phyloP scores from a whole-genome alignment of 2,329 filamentous ascomycete genomes.

The Coniochaeta hoffmannii region DNA sequence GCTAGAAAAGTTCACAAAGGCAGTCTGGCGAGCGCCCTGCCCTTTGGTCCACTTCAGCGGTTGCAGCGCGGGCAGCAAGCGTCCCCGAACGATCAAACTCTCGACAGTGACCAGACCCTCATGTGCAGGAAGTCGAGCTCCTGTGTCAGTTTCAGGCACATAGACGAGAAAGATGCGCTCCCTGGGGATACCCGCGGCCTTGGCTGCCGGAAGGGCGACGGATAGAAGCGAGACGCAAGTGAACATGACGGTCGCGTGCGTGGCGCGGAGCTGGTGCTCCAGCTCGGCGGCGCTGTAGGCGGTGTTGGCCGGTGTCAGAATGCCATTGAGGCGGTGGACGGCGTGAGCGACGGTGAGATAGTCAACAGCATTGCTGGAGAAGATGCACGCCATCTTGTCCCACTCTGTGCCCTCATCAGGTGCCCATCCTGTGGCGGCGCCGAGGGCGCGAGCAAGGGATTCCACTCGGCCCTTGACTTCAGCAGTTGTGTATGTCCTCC shows the following conservation, averaged over 20 bases:
- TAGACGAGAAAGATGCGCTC: constrained; percentile 59
- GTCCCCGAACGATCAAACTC: constrained; percentile 42
- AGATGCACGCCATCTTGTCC: constrained; percentile 69
- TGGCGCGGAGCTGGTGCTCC: constrained; percentile 58
- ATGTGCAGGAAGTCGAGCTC: constrained; percentile 34
- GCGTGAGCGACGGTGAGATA: constrained; percentile 47
- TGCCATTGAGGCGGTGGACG: constrained; percentile 47
- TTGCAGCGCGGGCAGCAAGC: constrained; percentile 35
- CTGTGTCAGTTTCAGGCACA: constrained; percentile 20
- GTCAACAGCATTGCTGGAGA: constrained; percentile 58
- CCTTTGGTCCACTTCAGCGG: constrained; percentile 43
- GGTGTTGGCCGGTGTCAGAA: constrained; percentile 63
- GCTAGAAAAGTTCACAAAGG: constrained; percentile 63
- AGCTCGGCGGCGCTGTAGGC: constrained; percentile 60
- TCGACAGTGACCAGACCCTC: constrained; percentile 52
- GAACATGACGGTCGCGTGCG: constrained; percentile 59
- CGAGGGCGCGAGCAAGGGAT: background rate
- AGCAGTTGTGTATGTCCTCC: constrained; percentile 9
- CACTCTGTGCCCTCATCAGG: constrained; percentile 64
- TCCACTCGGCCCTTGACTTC: constrained; percentile 10
- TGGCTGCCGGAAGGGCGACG: constrained; percentile 54
- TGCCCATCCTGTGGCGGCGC: constrained; percentile 47
- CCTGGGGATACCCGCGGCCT: constrained; percentile 51
- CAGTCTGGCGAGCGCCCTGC: constrained; percentile 50
- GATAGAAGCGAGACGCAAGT: constrained; percentile 59